Evolutionary conservation across 441 rosid genomes (phyloP).

Genomic region (Mallotus japonicus): DNA sequence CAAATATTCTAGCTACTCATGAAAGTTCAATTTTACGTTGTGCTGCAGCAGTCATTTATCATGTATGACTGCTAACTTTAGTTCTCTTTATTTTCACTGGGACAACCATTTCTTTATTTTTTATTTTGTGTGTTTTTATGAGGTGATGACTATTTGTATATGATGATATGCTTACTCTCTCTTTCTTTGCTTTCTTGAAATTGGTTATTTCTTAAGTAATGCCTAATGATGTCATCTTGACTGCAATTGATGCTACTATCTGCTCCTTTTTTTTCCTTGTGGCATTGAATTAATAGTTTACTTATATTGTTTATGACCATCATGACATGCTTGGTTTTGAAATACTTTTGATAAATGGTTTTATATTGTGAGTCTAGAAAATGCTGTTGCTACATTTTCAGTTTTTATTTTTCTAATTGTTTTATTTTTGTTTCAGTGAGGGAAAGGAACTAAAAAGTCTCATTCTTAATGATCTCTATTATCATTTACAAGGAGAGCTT

Average conservation of each 20-base stretch:
- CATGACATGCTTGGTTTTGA: background rate
- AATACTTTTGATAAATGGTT: background rate
- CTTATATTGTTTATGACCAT: background rate
- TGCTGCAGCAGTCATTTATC: background rate
- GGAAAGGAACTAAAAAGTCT: constrained; percentile 62
- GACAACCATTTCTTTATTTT: background rate
- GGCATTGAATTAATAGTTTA: no score
- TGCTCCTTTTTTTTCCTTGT: background rate
- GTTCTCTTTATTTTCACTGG: background rate
- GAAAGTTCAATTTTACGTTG: background rate
- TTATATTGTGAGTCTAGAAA: background rate
- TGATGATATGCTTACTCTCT: no score
- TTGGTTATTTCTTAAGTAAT: no score
- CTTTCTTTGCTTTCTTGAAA: no score
- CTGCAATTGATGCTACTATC: background rate
- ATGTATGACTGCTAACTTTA: background rate
- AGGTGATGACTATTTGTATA: background rate
- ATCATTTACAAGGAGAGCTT: constrained; percentile 86
- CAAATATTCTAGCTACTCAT: background rate
- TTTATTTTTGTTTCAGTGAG: constrained; percentile 49
- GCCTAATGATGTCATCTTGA: background rate
- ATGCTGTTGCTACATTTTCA: background rate
- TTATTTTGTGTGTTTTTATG: background rate
- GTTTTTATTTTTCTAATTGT: constrained; percentile 1
- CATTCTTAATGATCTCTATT: constrained; percentile 71